Conservation (phyloP, 1,284 basidiomycete species). For the Porogramme epimiltina region DNA sequence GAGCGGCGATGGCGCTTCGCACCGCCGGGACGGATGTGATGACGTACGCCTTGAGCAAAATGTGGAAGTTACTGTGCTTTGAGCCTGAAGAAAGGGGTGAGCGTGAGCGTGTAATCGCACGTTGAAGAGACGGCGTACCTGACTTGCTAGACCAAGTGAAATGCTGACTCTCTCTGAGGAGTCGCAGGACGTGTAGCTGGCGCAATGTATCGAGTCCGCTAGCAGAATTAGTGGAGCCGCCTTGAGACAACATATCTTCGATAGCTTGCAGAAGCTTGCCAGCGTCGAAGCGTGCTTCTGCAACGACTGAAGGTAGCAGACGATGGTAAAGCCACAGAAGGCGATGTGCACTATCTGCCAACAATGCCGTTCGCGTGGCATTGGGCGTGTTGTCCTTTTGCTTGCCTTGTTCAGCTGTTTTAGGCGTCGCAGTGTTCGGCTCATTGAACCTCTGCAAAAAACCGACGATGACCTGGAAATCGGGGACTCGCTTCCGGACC, state of each 20-base stretch:
- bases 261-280: slow-evolving; percentile 74
- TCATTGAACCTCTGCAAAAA: slow-evolving; percentile 60
- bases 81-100: slow-evolving; percentile 32
- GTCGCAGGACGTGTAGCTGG: slow-evolving; percentile 79
- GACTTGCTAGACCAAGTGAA: slow-evolving; percentile 79
- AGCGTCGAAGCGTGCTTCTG: slow-evolving; percentile 84
- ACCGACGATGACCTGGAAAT: slow-evolving; percentile 81
- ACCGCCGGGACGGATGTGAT: slow-evolving; percentile 53
- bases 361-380: slow-evolving; percentile 50
- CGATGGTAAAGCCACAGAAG: slow-evolving; percentile 85
- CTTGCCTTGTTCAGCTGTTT: slow-evolving; percentile 30
- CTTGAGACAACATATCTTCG: slow-evolving; percentile 28
- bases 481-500: slow-evolving; percentile 76
- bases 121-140: slow-evolving; percentile 42
- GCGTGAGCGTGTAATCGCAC: not conserved
- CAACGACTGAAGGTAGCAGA: slow-evolving; percentile 71
- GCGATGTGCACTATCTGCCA: slow-evolving; percentile 79
- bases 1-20: slow-evolving; percentile 52
- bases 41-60: slow-evolving; percentile 69
- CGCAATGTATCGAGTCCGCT: slow-evolving; percentile 59
- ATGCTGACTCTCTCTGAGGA: slow-evolving; percentile 73
- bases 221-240: not conserved
- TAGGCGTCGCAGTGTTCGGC: not conserved
- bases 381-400: slow-evolving; percentile 29
- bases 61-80: slow-evolving; percentile 59